Evolutionary conservation across 2,329 filamentous ascomycete species (phyloP), one percentile per base, ranked within the genome.

Genomic region (Fusarium fujikuroi): DNA sequence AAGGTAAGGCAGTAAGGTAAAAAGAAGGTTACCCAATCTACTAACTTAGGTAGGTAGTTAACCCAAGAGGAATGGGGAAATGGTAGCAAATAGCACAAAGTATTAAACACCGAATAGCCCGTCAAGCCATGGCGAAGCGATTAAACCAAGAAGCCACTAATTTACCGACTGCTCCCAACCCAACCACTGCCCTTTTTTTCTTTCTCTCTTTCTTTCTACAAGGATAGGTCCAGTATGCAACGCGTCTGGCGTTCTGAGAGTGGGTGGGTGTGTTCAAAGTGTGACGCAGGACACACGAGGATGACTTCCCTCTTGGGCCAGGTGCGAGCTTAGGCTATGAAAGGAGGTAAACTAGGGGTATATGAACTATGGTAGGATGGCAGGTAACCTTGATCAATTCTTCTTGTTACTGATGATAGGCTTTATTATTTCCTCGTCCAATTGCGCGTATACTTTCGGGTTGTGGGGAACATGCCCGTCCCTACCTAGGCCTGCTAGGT

Each of bases 281-380:
- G 36, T 39, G 19, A 54, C 52, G 37, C 46, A 19, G 66, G 37
- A 52, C 34, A 57, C 75, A 73, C 70, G 65, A 63, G 70, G 56
- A 34, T 60, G 70, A 63, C 74, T 72, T 68, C 65, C 72, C 65
- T 54, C 39, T 54, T 49, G 36, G 42, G 37, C 52, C 36, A 52
- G 34, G n/a, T 44, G 54, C 57, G 28, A 30, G 58, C 44, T 62
- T 28, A 28, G 23, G 21, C 28, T 32, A 49, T 32, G 28, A n/a
- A 23, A 49, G 9, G 25, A 47, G 28, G 12, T 11, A 46, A 49
- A 12, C 28, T 18, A 16, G 25, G 25, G 25, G 25, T 2, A 28
- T 15, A 21, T 21, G 18, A 21, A 37, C 14, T 25, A 36, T 25
- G 14, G 14, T 30, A 19, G 18, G 43, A 14, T 18, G 32, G 32